These are phyloP conservation scores for Fragilaria crotonensis DNA, from an alignment of 108 stramenopile species.

Conservation along the genomic window DNA sequence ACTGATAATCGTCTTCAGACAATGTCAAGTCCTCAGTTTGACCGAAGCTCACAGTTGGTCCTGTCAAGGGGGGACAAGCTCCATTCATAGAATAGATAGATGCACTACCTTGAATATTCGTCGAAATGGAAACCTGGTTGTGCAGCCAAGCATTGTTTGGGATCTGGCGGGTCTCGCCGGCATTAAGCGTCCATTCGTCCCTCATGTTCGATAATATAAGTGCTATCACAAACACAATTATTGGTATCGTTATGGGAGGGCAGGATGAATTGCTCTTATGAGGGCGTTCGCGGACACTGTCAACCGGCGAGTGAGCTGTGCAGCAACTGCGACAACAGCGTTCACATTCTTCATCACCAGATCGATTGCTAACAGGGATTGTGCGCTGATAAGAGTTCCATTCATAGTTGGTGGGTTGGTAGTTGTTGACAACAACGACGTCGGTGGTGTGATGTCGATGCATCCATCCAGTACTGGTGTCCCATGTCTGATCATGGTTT, in stretches of 20 bases:
- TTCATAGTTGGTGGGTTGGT: too few relatives aligned
- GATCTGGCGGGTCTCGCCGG: slow-evolving; percentile 8
- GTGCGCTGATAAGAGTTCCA: too few relatives aligned
- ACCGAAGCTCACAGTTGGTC: not conserved
- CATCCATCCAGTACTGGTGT: too few relatives aligned
- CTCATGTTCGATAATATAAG: not conserved
- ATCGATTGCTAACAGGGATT: too few relatives aligned
- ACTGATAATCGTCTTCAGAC: slow-evolving; percentile 7
- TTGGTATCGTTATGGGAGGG: not conserved
- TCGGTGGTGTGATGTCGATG: too few relatives aligned
- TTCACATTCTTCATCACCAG: too few relatives aligned
- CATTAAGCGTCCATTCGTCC: slow-evolving; percentile 11
- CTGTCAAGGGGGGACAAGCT: slow-evolving; percentile 13
- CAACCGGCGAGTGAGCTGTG: too few relatives aligned
- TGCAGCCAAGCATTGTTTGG: not conserved
- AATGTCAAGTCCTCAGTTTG: not conserved
- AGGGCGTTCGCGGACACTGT: not conserved
- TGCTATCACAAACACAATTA: slow-evolving; percentile 1
- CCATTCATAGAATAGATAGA: not conserved
- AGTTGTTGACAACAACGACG: too few relatives aligned
- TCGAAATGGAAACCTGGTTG: slow-evolving; percentile 1
- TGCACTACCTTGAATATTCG: slow-evolving; percentile 14
- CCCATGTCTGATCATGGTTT: too few relatives aligned
- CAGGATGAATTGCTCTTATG: not conserved
- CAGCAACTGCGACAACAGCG: too few relatives aligned